A percentile compares a stretch with the other conserved stretches of the same genome.
Evolutionary conservation across 192 early-diverging fungal species (phyloP).

Genomic region (Thamnidium elegans): DNA sequence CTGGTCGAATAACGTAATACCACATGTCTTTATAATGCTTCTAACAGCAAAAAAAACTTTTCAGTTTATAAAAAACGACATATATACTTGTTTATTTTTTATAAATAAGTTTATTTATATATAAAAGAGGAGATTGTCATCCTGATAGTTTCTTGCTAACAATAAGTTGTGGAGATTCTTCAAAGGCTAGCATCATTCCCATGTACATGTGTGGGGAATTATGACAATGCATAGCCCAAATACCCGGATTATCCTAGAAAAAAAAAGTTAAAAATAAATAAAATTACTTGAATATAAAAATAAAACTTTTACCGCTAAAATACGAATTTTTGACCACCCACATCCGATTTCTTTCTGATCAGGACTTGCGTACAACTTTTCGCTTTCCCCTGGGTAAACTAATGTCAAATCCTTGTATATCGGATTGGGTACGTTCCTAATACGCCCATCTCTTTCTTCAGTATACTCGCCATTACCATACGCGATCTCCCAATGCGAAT

Average conservation of each 20-base stretch:
- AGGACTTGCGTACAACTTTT: background rate
- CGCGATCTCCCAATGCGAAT: constrained; percentile 24
- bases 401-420: constrained; percentile 8
- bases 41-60: too few relatives aligned
- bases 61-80: too few relatives aligned
- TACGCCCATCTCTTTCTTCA: background rate
- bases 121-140: too few relatives aligned
- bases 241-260: constrained; percentile 19
- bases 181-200: constrained; percentile 16
- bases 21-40: too few relatives aligned
- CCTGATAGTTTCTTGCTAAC: too few relatives aligned
- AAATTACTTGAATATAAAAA: background rate
- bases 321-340: constrained; percentile 19
- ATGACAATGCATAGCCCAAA: constrained; percentile 20
- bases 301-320: background rate
- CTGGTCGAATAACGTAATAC: too few relatives aligned
- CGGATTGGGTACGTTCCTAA: constrained; percentile 1
- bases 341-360: background rate
- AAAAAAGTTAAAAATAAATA: background rate
- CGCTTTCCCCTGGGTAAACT: constrained; percentile 17
- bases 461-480: constrained; percentile 16
- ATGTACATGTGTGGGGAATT: constrained; percentile 1
- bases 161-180: constrained; percentile 15
- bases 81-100: too few relatives aligned
- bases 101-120: too few relatives aligned